These are phyloP conservation scores for Coniochaeta sp. DNA, from an alignment of 2,329 filamentous ascomycete species.

Conservation along the genomic window DNA sequence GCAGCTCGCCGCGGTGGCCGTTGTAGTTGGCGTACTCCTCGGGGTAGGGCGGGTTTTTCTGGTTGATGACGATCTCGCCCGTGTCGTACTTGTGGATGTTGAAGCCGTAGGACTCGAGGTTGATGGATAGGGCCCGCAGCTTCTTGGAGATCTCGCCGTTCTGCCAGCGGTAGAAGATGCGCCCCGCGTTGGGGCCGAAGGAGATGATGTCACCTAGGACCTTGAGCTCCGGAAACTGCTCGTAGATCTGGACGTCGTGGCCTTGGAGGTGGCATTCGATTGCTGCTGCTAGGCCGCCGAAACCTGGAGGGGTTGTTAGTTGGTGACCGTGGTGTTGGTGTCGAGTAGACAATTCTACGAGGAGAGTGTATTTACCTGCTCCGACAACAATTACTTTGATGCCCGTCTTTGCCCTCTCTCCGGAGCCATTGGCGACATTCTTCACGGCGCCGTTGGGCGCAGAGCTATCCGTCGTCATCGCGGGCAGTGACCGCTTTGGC, in stretches of 20 bases:
- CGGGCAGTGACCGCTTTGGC: neutral
- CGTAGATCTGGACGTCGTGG: slow-evolving; percentile 51
- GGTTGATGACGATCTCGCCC: slow-evolving; percentile 53
- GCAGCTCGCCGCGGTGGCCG: slow-evolving; percentile 54
- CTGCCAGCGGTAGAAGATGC: slow-evolving; percentile 54
- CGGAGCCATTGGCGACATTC: neutral
- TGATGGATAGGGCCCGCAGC: slow-evolving; percentile 44
- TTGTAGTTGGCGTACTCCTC: slow-evolving; percentile 49
- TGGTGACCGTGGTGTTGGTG: slow-evolving; percentile 7
- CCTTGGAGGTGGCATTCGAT: slow-evolving; percentile 58
- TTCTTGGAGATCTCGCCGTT: slow-evolving; percentile 37
- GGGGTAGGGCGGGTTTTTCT: slow-evolving; percentile 34
- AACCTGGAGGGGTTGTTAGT: slow-evolving; percentile 37
- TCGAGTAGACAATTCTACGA: neutral
- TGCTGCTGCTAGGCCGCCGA: slow-evolving; percentile 54
- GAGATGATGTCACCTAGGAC: slow-evolving; percentile 56
- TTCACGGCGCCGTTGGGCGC: neutral
- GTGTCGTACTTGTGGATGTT: slow-evolving; percentile 55
- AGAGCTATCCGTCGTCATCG: slow-evolving; percentile 1
- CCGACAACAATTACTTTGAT: slow-evolving; percentile 46
- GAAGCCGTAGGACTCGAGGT: slow-evolving; percentile 47
- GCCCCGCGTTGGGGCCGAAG: slow-evolving; percentile 53
- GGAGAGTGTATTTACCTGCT: slow-evolving; percentile 14
- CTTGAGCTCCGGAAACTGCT: slow-evolving; percentile 51
- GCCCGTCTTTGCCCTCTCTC: slow-evolving; percentile 28